Base-by-base conservation (phyloP, 305 asterid genomes). In the Petunia hybrid region DNA sequence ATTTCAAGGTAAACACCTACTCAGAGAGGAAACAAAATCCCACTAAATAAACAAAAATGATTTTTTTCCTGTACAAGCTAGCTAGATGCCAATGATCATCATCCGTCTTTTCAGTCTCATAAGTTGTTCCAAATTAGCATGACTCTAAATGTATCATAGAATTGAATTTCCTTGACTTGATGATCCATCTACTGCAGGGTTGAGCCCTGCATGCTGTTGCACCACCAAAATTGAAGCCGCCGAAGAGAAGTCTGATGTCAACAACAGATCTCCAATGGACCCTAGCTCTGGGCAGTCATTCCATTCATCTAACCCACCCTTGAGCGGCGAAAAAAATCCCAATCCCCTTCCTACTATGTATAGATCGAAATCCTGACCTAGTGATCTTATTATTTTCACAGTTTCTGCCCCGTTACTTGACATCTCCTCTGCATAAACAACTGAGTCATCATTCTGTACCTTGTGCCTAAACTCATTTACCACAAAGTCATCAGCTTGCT, bases 301-400 rank as follows among this genome's bases (percentile, higher is more conserved):
- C 86, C 86, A 84, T 40, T 80, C 86, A 66, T 84, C 84, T 63
- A 84, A 66, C 10, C 86, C 84, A 35, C 75, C 82, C 4, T 73
- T 84, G 36, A 84, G 53, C 8, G 60, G 79, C 8, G 86, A 80
- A 35, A 63, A 38, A 60, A 60, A 76, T 10, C 77, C 55, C 10
- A 76, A 46, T 5, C 85, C 85, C 80, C 87, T 75, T 5, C 87
- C 87, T 36, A 79, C 82, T 22, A 85, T 46, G 45, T 82, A 85
- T 5, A 85, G 73, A 60, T 82, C 81, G 51, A 63, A 82, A 62
- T 51, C 81, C n/a, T 77, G 83, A 12, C 66, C 76, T 31, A 80
- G n/a, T 16, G 82, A 36, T 67, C 55, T 68, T 60, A 84, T 36
- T 6, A 13, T 60, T 51, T 71, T 70, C 40, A 85, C 81, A 3